Evolutionary conservation across 768 basidiomycete genomes (phyloP), one percentile per base, ranked within the genome.

Genomic region (Daedaleopsis sinensis): DNA sequence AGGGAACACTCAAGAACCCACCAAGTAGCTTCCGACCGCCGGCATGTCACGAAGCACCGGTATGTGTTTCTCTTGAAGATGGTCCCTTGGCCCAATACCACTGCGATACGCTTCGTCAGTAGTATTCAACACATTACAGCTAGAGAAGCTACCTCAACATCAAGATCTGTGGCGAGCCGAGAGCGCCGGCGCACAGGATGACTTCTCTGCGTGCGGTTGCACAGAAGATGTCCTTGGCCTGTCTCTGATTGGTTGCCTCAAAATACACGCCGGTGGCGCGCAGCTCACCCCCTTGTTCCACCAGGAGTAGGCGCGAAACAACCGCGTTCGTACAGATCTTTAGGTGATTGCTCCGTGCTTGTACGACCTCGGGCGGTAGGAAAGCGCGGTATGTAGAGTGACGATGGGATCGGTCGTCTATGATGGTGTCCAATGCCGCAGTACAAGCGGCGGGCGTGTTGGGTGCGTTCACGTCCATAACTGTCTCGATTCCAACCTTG

Each of bases 1-100:
- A 39, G 18, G 16, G 21, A 7, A 18, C 9, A 37, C 18, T 16
- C 16, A 4, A 19, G 10, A 8, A n/a, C 1, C 21, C 21, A 65
- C 64, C 42, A 74, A 39, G 43, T 71, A 61, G 39, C 43, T 59
- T 4, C 73, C 73, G 4, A 74, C 72, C 2, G 62, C 71, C 1
- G 71, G 70, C 36, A 71, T 54, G 48, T 71, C 27, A 7, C 54
- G 48, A 10, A 67, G 36, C 5, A 64, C 50, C 1, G 55, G n/a
- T 18, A 73, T 65, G 11, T 65, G 65, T 21, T 69, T 55, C 16
- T 55, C 39, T 6, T 51, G 42, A 12, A 73, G 65, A n/a, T 62
- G 61, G 2, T 5, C 50, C 11, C 38, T n/a, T 15, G 66, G 63
- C 3, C 72, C 72, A 51, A 73, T 66, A 1, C 72, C 72, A 39